Base-by-base conservation (phyloP, 116 monocot species). In the Trichopus zeylanicus region DNA sequence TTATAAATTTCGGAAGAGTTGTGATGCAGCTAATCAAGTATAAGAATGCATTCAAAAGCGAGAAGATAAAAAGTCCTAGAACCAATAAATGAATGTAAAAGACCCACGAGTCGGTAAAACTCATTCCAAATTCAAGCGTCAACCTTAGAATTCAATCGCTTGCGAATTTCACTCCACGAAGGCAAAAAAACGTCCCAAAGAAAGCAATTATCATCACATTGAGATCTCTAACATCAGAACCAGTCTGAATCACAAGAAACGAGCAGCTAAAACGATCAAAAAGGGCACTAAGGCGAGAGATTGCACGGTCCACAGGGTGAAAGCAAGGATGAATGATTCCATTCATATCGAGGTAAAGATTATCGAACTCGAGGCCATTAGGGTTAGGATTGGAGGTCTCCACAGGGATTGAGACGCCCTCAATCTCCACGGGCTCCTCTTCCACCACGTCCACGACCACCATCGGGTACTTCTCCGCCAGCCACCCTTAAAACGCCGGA, bases 291-390 rank as follows among this genome's bases (percentile, higher is more conserved):
- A 28, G 12, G 23, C 1, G 13, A 28, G 54, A 20, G 25, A 64
- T 67, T 74, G 89, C 89, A 58, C 78, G 73, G 25, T 83, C 97
- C 56, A 91, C 87, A 6, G 91, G 91, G 65, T 97, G 97, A 72
- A 97, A 91, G 56, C 97, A 97, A 10, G 91, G 97, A 56, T 87
- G 97, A 26, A 97, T 97, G 51, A 90, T 95, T n/a, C 87, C 90
- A 61, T 95, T 95, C 95, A 95, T 95, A 65, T 90, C 97, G 35
- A 97, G 84, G 38, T 98, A 98, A 12, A 98, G 69, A 37, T 87
- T 98, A 55, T 98, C 91, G 66, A 75, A 98, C 58, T 98, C 91
- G 61, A 88, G 61, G 20, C 78, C 82, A 51, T 98, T 98, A 11
- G 98, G 98, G 54, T 91, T 98, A 15, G 85, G 84, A 59, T 77